Evolutionary conservation across 345 rosid genomes (phyloP).

Genomic region (Arabis hirsuta): DNA sequence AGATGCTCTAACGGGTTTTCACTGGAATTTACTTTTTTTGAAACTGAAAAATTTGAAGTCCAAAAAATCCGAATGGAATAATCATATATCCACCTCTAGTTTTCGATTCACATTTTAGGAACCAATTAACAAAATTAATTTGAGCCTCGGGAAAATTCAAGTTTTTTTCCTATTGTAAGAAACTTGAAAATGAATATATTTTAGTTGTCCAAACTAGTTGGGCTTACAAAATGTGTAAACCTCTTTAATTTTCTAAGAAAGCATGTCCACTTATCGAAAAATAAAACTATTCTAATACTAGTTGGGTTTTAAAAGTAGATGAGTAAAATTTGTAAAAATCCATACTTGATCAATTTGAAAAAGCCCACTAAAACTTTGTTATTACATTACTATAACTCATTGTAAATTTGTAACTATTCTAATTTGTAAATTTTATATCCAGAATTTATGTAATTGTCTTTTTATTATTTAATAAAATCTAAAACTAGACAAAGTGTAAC

Average conservation of each 20-base stretch:
- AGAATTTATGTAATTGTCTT: not conserved
- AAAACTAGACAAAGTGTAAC: constrained; percentile 1
- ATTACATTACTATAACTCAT: no score
- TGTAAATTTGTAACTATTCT: no score
- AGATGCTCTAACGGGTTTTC: no score
- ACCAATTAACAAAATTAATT: no score
- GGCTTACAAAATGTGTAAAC: not conserved
- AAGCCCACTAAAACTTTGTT: not conserved
- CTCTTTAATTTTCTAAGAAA: not conserved
- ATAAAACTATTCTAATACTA: not conserved
- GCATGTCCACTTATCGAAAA: not conserved
- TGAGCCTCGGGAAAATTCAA: no score
- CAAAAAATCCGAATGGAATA: no score
- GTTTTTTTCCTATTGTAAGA: no score
- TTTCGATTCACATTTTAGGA: no score
- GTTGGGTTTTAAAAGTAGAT: not conserved
- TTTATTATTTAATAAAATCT: not conserved
- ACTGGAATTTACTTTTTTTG: no score
- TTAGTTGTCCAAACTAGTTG: not conserved
- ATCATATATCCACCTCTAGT: no score
- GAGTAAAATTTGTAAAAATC: not conserved
- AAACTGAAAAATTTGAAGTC: no score
- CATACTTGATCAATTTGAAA: not conserved
- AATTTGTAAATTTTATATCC: not conserved
- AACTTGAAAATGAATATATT: no score